Evolutionary conservation across 1,139 yeast species (phyloP).

Genomic region (Pneumocystis sp.): DNA sequence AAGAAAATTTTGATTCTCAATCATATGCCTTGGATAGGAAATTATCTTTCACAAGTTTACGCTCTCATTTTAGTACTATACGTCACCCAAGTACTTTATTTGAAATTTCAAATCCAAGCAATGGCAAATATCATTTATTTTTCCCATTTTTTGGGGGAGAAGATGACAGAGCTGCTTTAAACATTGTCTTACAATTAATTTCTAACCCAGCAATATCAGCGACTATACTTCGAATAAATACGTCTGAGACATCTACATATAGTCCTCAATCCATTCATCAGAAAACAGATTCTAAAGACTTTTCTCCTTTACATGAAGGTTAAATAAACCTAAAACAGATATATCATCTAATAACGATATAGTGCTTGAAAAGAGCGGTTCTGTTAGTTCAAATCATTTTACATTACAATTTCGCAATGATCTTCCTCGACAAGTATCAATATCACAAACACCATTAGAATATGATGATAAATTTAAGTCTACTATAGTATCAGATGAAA

Average conservation of each 20-base stretch:
- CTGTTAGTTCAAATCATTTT: neutral
- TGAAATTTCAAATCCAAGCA: neutral
- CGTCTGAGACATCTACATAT: neutral
- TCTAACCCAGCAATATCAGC: conserved; percentile 8
- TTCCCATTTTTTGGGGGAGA: conserved; percentile 10
- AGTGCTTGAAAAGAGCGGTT: neutral
- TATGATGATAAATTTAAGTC: neutral
- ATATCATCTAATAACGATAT: neutral
- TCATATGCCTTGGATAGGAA: neutral
- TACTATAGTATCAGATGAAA: neutral
- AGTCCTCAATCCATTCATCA: neutral
- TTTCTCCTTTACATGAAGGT: neutral
- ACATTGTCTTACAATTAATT: conserved; percentile 5
- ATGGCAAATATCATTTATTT: conserved; percentile 8
- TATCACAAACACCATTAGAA: neutral
- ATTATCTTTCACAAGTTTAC: neutral
- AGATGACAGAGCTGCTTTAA: conserved; percentile 10
- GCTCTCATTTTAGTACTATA: neutral
- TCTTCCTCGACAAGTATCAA: neutral
- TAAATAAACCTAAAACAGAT: neutral
- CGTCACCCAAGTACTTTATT: neutral
- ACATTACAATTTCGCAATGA: neutral
- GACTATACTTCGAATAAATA: conserved; percentile 3
- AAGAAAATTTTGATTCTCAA: conserved; percentile 4
- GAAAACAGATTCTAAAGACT: neutral